These are phyloP conservation scores for Penicillium crystallinum DNA, from an alignment of 495 filamentous ascomycete species.

Conservation along the genomic window DNA sequence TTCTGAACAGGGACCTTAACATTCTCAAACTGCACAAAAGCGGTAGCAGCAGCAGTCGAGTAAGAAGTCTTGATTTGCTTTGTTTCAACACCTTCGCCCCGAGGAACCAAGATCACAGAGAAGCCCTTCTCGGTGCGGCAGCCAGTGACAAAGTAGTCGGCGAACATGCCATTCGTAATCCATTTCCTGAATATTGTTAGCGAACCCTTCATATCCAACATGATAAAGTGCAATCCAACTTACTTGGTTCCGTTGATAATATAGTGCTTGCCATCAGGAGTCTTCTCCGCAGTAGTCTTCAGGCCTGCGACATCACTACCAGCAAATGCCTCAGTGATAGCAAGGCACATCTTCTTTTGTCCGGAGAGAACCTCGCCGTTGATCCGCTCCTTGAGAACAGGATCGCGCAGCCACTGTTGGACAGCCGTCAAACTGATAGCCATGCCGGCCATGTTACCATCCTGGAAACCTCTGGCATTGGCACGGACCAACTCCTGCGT, in stretches of 20 bases:
- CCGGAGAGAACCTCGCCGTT: slow-evolving; percentile 69
- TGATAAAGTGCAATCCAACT: neutral
- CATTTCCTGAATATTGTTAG: slow-evolving; percentile 53
- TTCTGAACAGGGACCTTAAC: slow-evolving; percentile 79
- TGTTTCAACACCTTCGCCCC: slow-evolving; percentile 65
- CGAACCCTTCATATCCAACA: neutral
- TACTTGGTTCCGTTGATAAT: slow-evolving; percentile 81
- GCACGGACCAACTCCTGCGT: slow-evolving; percentile 67
- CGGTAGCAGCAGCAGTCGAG: slow-evolving; percentile 71
- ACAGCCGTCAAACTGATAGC: slow-evolving; percentile 77
- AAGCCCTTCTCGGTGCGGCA: slow-evolving; percentile 81
- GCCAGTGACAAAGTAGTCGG: slow-evolving; percentile 78
- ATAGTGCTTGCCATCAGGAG: slow-evolving; percentile 76
- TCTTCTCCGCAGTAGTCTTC: slow-evolving; percentile 75
- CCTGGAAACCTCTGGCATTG: slow-evolving; percentile 62
- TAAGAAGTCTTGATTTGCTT: slow-evolving; percentile 83
- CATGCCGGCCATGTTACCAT: slow-evolving; percentile 71
- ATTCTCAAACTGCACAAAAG: slow-evolving; percentile 80
- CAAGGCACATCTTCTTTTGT: slow-evolving; percentile 82
- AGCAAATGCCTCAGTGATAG: slow-evolving; percentile 86
- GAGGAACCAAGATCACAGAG: slow-evolving; percentile 69
- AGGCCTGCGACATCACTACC: slow-evolving; percentile 82
- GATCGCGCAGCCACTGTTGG: slow-evolving; percentile 69
- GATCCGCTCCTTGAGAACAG: slow-evolving; percentile 58
- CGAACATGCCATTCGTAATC: slow-evolving; percentile 86